Conservation (phyloP, 1,284 basidiomycete genomes). For the Irpex sp. region DNA sequence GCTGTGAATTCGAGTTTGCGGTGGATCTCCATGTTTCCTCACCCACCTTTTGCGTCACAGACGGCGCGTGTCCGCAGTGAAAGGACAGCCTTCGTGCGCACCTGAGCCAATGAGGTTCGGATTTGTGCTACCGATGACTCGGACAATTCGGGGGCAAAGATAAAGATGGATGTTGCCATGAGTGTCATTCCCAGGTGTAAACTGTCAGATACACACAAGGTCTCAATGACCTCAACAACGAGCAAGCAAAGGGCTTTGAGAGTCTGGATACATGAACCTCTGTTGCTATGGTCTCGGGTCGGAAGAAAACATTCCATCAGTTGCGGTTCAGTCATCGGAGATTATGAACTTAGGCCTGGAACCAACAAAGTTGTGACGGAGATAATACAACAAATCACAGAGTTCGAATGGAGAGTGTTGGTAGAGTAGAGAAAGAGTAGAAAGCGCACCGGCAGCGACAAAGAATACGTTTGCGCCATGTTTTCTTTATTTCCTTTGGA, state of each 20-base stretch:
- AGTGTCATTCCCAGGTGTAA: neutral
- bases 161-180: neutral
- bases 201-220: neutral
- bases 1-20: neutral
- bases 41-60: neutral
- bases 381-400: neutral
- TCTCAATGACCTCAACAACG: neutral
- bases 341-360: neutral
- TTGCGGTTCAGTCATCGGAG: neutral
- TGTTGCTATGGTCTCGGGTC: constrained; percentile 10
- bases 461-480: neutral
- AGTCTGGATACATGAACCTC: constrained; percentile 2
- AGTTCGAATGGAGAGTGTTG: too few species aligned
- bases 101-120: neutral
- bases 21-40: neutral
- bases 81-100: neutral
- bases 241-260: neutral
- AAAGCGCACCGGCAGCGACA: neutral
- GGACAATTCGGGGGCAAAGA: neutral
- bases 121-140: neutral
- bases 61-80: neutral
- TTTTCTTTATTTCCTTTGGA: neutral
- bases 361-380: neutral
- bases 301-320: constrained; percentile 8
- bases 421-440: neutral